Conservation (phyloP, 257 asterid species). For the Lycium barbarum region DNA sequence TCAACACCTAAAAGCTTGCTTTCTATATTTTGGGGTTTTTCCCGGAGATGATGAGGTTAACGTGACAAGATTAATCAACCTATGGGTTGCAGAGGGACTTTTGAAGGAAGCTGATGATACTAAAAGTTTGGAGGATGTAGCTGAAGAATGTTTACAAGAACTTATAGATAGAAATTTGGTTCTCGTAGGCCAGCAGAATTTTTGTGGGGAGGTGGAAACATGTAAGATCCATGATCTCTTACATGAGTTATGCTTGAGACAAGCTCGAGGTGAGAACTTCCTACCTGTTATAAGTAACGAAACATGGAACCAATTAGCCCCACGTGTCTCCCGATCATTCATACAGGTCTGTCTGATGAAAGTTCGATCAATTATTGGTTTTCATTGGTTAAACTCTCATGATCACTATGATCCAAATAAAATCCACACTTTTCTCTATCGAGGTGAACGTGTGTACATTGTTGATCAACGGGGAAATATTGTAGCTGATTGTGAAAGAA, state of each 20-base stretch:
- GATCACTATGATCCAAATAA: not conserved
- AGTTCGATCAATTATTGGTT: not conserved
- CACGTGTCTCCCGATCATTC: not conserved
- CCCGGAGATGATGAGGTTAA: conserved; percentile 27
- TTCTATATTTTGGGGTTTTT: conserved; percentile 20
- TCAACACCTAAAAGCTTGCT: conserved; percentile 31
- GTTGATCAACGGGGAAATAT: too few relatives aligned
- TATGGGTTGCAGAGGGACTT: conserved; percentile 38
- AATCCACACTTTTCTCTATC: not conserved
- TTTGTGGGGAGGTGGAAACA: conserved; percentile 26
- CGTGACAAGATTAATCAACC: conserved; percentile 22
- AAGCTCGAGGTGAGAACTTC: conserved; percentile 28
- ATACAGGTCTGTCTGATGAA: conserved; percentile 1
- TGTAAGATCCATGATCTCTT: conserved; percentile 35
- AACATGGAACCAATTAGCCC: not conserved
- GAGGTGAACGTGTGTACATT: too few relatives aligned
- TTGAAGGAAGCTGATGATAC: not conserved
- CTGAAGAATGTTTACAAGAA: conserved; percentile 27
- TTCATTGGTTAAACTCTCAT: not conserved
- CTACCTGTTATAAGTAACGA: not conserved
- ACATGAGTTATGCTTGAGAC: conserved; percentile 31
- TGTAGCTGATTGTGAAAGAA: too few relatives aligned
- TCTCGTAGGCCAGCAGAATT: conserved; percentile 18
- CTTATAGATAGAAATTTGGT: conserved; percentile 34
- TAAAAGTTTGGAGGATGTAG: conserved; percentile 26